A percentile compares a stretch with the other conserved stretches of the same genome.
Conservation (phyloP, 106 monocot species). For the Gastrodia elata region DNA sequence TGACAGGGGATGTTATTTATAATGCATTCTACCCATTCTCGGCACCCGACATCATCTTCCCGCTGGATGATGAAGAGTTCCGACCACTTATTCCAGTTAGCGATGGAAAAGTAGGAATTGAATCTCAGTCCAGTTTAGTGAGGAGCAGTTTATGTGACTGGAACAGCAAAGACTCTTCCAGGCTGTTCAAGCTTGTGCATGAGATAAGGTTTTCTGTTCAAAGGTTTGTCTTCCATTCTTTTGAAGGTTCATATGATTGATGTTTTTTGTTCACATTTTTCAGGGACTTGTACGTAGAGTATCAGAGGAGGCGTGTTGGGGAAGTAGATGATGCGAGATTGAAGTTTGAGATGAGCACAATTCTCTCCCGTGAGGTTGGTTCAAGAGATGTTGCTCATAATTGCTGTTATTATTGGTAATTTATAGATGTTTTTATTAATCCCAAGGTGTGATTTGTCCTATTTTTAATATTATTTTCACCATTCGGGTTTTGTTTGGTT, state of each 20-base stretch:
- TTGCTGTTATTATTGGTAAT: not conserved
- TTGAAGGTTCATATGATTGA: not conserved
- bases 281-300: constrained; percentile 57
- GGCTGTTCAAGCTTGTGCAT: constrained; percentile 41
- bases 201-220: constrained; percentile 45
- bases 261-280: not conserved
- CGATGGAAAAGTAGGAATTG: constrained; percentile 17
- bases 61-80: constrained; percentile 60
- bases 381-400: not conserved
- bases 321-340: constrained; percentile 70
- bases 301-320: constrained; percentile 61
- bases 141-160: constrained; percentile 51
- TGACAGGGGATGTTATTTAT: constrained; percentile 75
- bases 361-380: constrained; percentile 68
- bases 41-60: constrained; percentile 72
- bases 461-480: not conserved
- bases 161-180: constrained; percentile 47
- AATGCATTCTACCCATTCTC: constrained; percentile 43
- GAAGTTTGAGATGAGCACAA: constrained; percentile 79
- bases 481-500: not conserved
- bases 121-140: constrained; percentile 6
- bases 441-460: not conserved
- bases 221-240: not conserved
- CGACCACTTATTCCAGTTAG: constrained; percentile 29
- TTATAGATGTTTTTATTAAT: not conserved